Conservation (phyloP, 1,139 yeast species). For the Scheffersomyces cryptocercus region DNA sequence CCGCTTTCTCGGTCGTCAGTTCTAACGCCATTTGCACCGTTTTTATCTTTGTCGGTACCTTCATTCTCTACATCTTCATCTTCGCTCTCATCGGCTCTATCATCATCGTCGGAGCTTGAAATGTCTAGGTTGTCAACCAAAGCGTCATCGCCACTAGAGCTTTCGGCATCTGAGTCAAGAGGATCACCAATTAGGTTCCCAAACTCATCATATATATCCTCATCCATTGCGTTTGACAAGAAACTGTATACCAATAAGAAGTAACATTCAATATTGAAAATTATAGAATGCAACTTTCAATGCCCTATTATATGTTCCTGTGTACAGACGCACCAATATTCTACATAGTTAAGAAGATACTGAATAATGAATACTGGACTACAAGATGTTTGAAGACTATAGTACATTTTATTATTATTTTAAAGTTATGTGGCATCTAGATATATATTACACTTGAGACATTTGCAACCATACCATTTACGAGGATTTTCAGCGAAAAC, state of each 20-base stretch:
- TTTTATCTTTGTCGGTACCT: constrained; percentile 13
- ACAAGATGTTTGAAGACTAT: not conserved
- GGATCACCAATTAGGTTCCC: constrained; percentile 68
- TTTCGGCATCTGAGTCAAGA: constrained; percentile 46
- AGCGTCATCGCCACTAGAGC: constrained; percentile 1
- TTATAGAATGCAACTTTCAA: too few relatives aligned
- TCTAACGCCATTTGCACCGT: constrained; percentile 7
- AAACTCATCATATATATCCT: constrained; percentile 77
- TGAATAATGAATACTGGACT: too few relatives aligned
- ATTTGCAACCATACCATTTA: too few relatives aligned
- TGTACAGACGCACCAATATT: too few relatives aligned
- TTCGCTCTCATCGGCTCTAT: constrained; percentile 6
- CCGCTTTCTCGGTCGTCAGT: constrained; percentile 10
- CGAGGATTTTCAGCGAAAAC: too few relatives aligned
- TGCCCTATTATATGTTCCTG: too few relatives aligned
- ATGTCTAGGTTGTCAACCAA: constrained; percentile 1
- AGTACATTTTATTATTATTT: not conserved
- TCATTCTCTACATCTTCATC: constrained; percentile 17
- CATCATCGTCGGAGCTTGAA: constrained; percentile 12
- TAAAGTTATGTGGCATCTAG: not conserved
- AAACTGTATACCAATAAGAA: not conserved
- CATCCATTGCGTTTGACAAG: constrained; percentile 16
- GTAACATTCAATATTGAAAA: not conserved
- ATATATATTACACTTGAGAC: not conserved
- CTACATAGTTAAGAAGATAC: too few relatives aligned